Evolutionary conservation across 306 rosid genomes (phyloP), one percentile per base, ranked within the genome.

Genomic region (Fagus crenata): DNA sequence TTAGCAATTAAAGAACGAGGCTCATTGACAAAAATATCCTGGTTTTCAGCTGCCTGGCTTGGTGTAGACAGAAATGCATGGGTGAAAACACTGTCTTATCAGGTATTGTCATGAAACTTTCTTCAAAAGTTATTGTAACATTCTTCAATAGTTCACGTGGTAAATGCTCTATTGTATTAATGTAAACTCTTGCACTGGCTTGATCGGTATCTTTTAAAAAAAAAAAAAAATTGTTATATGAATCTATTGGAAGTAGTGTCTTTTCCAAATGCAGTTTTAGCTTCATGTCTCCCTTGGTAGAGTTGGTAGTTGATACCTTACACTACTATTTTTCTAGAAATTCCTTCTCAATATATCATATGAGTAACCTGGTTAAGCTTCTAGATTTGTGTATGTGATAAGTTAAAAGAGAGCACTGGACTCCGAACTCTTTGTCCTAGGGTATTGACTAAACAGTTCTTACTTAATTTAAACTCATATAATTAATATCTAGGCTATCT

Each of bases 1-100:
- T 82, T 95, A 49, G 96, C 93, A 74, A 82, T 95, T 65, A 92
- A 92, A 85, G 97, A 91, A 73, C 91, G 86, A 46, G 85, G 84
- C 53, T 81, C 95, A 5, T 80, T 77, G 75, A 84, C 93, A 28
- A 84, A 81, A 53, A 81, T 59, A 14, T 79, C 86, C 58, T 92
- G 97, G 99, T 87, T 95, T 82, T 83, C 97, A 64, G 86, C 96
- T 36, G 87, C 97, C 67, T 95, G 96, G 99, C 83, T 91, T 88
- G 97, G 96, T 60, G 81, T 84, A 70, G 99, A 95, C 85, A 93
- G 85, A 87, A 90, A 84, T 76, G 89, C 99, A 8, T 95, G 97
- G 97, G 88, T 90, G 82, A 95, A 95, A 84, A 53, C 87, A 72
- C 73, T 92, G 42, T 87, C 97, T 76, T 95, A 88, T 88, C 97